These are phyloP conservation scores for Inosperma sp. DNA, from an alignment of 768 basidiomycete genomes.

Conservation along the genomic window DNA sequence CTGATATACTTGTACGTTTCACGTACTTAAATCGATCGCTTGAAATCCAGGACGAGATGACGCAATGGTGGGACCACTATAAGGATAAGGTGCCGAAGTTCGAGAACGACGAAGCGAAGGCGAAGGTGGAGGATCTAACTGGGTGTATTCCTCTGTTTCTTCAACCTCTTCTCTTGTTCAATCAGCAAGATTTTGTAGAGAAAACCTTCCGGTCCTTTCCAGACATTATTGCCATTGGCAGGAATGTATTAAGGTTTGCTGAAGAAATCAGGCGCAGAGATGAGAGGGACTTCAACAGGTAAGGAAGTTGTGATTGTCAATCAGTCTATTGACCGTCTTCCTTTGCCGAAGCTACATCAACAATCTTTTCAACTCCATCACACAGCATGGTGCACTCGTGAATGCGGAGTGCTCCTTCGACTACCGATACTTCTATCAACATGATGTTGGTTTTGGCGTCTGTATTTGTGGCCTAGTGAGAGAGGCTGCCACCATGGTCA, in stretches of 20 bases:
- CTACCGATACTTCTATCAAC: conserved; percentile 1
- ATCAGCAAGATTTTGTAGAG: background rate
- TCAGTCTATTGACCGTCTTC: background rate
- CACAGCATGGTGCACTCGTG: background rate
- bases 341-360: background rate
- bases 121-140: background rate
- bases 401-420: background rate
- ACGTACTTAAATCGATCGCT: no score
- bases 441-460: background rate
- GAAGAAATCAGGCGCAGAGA: background rate
- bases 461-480: conserved; percentile 1
- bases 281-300: background rate
- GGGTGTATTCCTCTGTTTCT: conserved; percentile 1
- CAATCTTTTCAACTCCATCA: background rate
- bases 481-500: background rate
- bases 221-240: background rate
- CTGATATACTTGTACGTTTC: no score
- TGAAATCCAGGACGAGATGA: no score
- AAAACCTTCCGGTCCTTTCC: background rate
- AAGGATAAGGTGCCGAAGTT: background rate
- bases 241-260: background rate
- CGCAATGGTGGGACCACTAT: conserved; percentile 1
- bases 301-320: background rate
- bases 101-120: background rate
- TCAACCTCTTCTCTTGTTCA: background rate